phyloP scores from a whole-genome alignment of 78 protist genomes.

The Dictyostelium capitatum region DNA sequence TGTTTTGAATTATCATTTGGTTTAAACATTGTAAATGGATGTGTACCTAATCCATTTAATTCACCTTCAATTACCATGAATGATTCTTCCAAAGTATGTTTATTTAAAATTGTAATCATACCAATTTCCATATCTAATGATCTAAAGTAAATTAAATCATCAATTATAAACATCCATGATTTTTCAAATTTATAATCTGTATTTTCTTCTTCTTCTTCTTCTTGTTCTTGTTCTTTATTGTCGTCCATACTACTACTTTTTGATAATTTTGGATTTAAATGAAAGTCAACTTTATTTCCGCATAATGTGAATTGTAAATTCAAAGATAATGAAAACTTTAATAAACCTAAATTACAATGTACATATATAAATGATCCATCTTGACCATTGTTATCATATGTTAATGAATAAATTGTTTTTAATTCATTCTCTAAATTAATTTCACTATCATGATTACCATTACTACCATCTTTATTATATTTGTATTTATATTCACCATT shows the following conservation, averaged over 20 bases:
- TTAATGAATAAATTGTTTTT: constrained; percentile 30
- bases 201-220: neutral
- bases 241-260: neutral
- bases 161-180: constrained; percentile 56
- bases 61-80: constrained; percentile 9
- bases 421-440: neutral
- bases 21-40: constrained; percentile 34
- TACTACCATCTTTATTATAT: neutral
- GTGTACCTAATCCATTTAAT: constrained; percentile 27
- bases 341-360: constrained; percentile 63
- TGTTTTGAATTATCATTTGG: neutral
- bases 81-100: constrained; percentile 23
- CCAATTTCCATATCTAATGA: constrained; percentile 37
- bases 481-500: neutral
- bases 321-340: neutral
- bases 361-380: constrained; percentile 19
- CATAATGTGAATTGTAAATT: neutral
- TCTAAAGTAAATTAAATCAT: constrained; percentile 29
- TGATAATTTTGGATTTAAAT: neutral
- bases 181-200: neutral
- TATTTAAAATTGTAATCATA: neutral
- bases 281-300: neutral
- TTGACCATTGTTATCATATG: neutral
- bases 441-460: neutral
- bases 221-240: neutral